phyloP scores from a whole-genome alignment of 2,329 filamentous ascomycete species.

The Scedosporium dehoogii region DNA sequence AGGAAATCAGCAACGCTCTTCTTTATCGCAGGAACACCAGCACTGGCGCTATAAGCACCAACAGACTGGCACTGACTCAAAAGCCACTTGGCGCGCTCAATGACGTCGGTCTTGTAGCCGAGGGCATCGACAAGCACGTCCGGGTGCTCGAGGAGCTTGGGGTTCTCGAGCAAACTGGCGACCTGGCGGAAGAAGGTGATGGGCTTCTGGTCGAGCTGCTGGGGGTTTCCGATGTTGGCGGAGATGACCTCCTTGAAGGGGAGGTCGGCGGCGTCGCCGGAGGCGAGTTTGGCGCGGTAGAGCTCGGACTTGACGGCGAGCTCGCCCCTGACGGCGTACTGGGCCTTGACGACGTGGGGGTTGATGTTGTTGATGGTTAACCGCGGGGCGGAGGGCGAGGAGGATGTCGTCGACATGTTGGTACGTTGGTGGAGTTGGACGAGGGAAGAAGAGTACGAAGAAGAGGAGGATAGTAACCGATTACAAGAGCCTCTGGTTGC shows the following conservation, averaged over 20 bases:
- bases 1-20: constrained; percentile 89
- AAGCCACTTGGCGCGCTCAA: constrained; percentile 72
- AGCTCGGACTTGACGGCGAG: constrained; percentile 88
- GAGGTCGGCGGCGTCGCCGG: constrained; percentile 44
- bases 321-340: constrained; percentile 96
- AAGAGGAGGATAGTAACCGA: neutral
- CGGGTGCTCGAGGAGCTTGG: constrained; percentile 69
- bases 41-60: constrained; percentile 92
- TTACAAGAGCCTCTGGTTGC: neutral
- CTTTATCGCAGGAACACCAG: constrained; percentile 76
- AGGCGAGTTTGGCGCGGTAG: constrained; percentile 65
- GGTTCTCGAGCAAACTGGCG: constrained; percentile 85
- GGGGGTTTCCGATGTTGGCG: constrained; percentile 97
- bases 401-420: constrained; percentile 24
- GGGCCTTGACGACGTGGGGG: constrained; percentile 71
- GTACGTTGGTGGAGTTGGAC: neutral
- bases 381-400: constrained; percentile 22
- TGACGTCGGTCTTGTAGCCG: constrained; percentile 82
- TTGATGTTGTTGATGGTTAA: constrained; percentile 87
- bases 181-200: constrained; percentile 99
- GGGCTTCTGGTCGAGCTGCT: constrained; percentile 97
- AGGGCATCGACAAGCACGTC: constrained; percentile 65
- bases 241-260: constrained; percentile 89
- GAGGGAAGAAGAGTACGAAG: neutral
- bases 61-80: constrained; percentile 80